Evolutionary conservation across 2,329 filamentous ascomycete species (phyloP).

Genomic region (Trichoderma semiorbis): DNA sequence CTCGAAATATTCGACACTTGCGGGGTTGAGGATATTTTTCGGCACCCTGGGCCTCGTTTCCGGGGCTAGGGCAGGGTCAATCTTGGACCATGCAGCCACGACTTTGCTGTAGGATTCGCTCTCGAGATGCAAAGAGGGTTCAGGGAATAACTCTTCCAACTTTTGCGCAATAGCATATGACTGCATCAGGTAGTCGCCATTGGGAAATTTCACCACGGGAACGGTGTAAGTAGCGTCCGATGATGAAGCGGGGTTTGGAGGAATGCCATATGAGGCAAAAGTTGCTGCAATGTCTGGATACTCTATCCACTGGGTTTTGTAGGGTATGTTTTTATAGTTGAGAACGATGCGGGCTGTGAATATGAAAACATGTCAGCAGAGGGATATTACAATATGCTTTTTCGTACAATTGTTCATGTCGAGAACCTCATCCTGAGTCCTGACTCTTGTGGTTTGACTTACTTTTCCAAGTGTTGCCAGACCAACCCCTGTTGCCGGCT

Average conservation of each 20-base stretch:
- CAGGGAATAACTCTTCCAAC: background rate
- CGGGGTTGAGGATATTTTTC: background rate
- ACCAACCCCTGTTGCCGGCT: background rate
- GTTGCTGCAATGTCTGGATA: background rate
- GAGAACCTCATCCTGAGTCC: background rate
- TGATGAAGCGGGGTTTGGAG: background rate
- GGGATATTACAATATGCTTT: background rate
- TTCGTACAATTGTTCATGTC: background rate
- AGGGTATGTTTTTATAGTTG: background rate
- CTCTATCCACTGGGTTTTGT: background rate
- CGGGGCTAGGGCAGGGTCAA: background rate
- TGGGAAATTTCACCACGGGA: background rate
- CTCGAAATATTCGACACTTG: background rate
- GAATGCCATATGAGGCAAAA: background rate
- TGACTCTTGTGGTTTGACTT: background rate
- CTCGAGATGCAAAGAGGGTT: background rate
- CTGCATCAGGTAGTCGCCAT: background rate
- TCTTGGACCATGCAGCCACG: background rate
- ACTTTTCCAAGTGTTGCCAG: background rate
- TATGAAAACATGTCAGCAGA: background rate
- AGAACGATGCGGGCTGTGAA: background rate
- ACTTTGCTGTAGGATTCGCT: background rate
- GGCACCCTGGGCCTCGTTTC: background rate
- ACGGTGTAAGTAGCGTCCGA: background rate
- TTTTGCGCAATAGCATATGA: background rate